Evolutionary conservation across 441 rosid species (phyloP), one percentile per base, ranked within the genome.

Genomic region (Aleurites moluccanus): DNA sequence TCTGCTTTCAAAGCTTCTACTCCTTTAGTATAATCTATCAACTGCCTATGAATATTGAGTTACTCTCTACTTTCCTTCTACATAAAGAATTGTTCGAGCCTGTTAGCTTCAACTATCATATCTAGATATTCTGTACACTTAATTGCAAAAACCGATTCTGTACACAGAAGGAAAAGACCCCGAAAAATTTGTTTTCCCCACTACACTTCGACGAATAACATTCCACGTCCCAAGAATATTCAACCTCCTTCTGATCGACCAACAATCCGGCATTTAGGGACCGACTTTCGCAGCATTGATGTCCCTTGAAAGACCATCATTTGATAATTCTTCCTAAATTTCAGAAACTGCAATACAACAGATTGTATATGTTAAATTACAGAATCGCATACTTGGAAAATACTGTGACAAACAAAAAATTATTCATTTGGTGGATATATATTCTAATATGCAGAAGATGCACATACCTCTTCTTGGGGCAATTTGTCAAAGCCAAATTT

Each of bases 261-360:
- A 15, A 73, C 50, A 33, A 73, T 49, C 21, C 73, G 78, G 20
- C 85, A 80, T 69, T 44, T 77, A 6, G 97, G 94, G 2, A 91
- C 91, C 2, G 70, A 21, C 82, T 95, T 95, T 74, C 85, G 86
- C 86, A 95, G 80, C 89, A 95, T 91, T 9, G 93, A 81, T 38
- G 98, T 90, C 69, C 98, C 98, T 66, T 91, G 85, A 77, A 95
- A 95, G 67, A 88, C 64, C 95, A 93, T 95, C 88, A 92, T 62
- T 64, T 85, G 95, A 76, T 82, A 88, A 74, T 85, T 86, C 74
- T 83, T 88, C 80, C 92, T 87, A 78, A 79, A 83, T 73, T 83
- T 83, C 53, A 74, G 72, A 72, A 87, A 78, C 98, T 92, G 86
- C 83, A 79, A 70, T n/a, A 56, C 33, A 68, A 14, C 28, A 56